A percentile compares a stretch with the other conserved stretches of the same genome.
Evolutionary conservation across 352 stramenopile species (phyloP).

Genomic region (Phytophthora constricta): DNA sequence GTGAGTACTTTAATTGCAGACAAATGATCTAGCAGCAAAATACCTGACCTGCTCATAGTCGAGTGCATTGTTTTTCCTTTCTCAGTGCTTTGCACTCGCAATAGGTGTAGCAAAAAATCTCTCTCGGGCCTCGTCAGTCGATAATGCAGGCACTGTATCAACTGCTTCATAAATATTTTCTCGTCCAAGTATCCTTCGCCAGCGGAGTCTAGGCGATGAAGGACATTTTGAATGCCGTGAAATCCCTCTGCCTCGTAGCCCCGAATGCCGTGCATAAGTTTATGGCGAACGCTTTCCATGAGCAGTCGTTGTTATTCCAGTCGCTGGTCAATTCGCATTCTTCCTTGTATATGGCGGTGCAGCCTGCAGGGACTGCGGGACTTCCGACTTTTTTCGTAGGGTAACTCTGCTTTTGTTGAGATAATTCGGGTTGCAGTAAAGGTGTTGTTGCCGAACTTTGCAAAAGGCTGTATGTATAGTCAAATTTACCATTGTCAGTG

Average conservation of each 20-base stretch:
- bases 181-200: slow-evolving; percentile 50
- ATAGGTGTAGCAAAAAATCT: slow-evolving; percentile 53
- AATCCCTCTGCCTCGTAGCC: slow-evolving; percentile 43
- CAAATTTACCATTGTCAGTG: slow-evolving; percentile 12
- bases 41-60: slow-evolving; percentile 67
- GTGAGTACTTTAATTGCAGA: too few relatives aligned
- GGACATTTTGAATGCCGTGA: slow-evolving; percentile 46
- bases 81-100: slow-evolving; percentile 27
- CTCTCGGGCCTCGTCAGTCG: slow-evolving; percentile 54
- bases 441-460: slow-evolving; percentile 26
- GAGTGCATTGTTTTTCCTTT: slow-evolving; percentile 28
- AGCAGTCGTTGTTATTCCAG: slow-evolving; percentile 58
- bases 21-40: too few relatives aligned
- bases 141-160: slow-evolving; percentile 49
- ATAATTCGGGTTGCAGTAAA: slow-evolving; percentile 5
- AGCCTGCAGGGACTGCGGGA: neutral
- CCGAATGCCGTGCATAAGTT: slow-evolving; percentile 55
- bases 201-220: slow-evolving; percentile 45
- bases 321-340: slow-evolving; percentile 56
- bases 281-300: slow-evolving; percentile 55
- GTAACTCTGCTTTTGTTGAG: slow-evolving; percentile 4
- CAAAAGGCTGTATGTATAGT: slow-evolving; percentile 43
- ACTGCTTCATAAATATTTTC: slow-evolving; percentile 44
- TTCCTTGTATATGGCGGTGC: neutral
- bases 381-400: slow-evolving; percentile 13